Evolutionary conservation across 2,329 filamentous ascomycete genomes (phyloP).

Genomic region (Phyllosticta citribraziliensis): DNA sequence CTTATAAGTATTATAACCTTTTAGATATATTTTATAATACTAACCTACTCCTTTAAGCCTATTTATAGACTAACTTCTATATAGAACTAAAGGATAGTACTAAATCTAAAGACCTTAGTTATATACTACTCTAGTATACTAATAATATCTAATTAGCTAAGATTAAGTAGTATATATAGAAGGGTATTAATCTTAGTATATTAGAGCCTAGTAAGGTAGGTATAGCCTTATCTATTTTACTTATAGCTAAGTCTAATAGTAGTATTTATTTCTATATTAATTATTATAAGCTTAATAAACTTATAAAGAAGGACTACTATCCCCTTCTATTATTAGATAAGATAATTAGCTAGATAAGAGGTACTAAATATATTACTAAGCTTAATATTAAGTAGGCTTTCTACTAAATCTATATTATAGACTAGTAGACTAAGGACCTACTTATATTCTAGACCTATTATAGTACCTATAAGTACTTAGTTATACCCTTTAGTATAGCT

Average conservation of each 20-base stretch:
- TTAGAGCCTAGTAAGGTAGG: neutral
- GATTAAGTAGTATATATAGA: neutral
- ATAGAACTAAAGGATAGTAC: too few species aligned
- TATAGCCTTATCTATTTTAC: neutral
- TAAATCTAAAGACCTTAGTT: too few species aligned
- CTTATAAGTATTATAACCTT: too few species aligned
- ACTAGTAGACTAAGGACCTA: conserved; percentile 11
- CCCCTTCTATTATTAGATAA: conserved; percentile 11
- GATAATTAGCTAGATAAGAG: neutral
- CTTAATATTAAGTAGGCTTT: conserved; percentile 11
- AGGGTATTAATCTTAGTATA: neutral
- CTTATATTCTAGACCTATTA: conserved; percentile 8
- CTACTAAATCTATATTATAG: conserved; percentile 11
- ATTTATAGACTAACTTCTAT: too few species aligned
- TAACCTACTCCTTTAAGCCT: too few species aligned
- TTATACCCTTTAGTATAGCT: conserved; percentile 13
- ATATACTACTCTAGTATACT: too few species aligned
- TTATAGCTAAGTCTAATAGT: conserved; percentile 8
- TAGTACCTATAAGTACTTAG: conserved; percentile 12
- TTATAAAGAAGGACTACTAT: conserved; percentile 10
- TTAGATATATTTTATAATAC: too few species aligned
- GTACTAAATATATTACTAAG: conserved; percentile 12
- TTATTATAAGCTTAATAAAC: conserved; percentile 12
- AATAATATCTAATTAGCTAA: too few species aligned
- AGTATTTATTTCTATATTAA: conserved; percentile 10